Evolutionary conservation across 495 filamentous ascomycete species (phyloP).

Genomic region (Neurospora sp.): DNA sequence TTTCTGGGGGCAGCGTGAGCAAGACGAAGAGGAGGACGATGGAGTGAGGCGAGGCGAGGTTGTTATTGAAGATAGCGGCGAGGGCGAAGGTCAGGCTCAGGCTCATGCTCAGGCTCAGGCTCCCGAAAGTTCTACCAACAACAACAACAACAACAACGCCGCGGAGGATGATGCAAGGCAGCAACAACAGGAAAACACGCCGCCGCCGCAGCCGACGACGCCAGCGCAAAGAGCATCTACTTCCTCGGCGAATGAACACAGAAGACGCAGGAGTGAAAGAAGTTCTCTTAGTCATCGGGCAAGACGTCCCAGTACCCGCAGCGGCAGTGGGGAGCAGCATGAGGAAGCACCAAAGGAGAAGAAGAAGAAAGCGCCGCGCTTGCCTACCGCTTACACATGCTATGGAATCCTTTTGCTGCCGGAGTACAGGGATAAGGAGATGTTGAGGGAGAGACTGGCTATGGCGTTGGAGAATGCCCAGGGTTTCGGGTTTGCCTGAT

Average conservation of each 20-base stretch:
- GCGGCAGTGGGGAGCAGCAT: not conserved
- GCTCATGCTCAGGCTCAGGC: not conserved
- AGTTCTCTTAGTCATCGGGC: not conserved
- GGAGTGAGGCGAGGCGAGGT: not conserved
- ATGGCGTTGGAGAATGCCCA: conserved; percentile 82
- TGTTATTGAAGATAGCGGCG: not conserved
- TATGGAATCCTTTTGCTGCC: conserved; percentile 80
- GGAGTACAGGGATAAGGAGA: conserved; percentile 60
- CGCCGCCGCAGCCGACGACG: not conserved
- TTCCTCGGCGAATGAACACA: not conserved
- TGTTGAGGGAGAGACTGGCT: conserved; percentile 60
- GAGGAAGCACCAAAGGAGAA: conserved; percentile 3
- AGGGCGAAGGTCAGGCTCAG: not conserved
- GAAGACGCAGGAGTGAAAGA: not conserved
- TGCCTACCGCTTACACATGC: conserved; percentile 82
- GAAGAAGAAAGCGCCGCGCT: conserved; percentile 27
- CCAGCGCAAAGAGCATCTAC: not conserved
- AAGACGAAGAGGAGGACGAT: conserved; percentile 1
- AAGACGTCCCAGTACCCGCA: not conserved
- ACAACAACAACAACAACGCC: not conserved
- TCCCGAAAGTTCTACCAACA: not conserved
- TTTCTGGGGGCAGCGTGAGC: not conserved
- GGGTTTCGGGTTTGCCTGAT: conserved; percentile 70
- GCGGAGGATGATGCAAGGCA: not conserved
- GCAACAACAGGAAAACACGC: not conserved